These are phyloP conservation scores for Diutina scorzettiae DNA, from an alignment of 1,139 yeast genomes.

Conservation along the genomic window DNA sequence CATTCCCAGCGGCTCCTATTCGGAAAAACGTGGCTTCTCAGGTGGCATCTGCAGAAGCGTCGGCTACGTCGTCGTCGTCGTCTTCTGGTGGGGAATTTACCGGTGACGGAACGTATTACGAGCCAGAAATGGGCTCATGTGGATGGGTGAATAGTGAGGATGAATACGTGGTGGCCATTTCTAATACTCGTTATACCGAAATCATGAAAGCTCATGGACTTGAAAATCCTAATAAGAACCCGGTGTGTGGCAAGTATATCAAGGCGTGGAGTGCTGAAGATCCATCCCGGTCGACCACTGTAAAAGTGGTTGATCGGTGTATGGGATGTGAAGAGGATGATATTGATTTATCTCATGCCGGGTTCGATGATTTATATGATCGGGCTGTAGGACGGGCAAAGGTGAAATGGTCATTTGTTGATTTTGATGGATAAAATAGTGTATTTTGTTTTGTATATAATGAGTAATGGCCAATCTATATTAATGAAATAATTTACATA, in stretches of 20 bases:
- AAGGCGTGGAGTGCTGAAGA: constrained; percentile 20
- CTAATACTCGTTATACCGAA: not conserved
- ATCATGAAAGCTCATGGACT: not conserved
- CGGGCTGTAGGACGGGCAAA: constrained; percentile 32
- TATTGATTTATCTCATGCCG: constrained; percentile 43
- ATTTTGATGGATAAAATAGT: not conserved
- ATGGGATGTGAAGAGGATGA: constrained; percentile 35
- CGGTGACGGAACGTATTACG: constrained; percentile 64
- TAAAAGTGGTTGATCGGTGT: constrained; percentile 43
- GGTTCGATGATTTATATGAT: constrained; percentile 36
- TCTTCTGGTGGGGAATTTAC: constrained; percentile 24
- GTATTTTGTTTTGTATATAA: too few relatives aligned
- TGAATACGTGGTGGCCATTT: constrained; percentile 36
- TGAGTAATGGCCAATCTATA: too few relatives aligned
- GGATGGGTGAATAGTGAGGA: constrained; percentile 34
- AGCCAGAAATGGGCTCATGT: constrained; percentile 52
- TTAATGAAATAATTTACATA: too few relatives aligned
- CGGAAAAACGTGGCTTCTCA: too few relatives aligned
- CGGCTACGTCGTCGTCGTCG: constrained; percentile 10
- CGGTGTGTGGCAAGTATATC: constrained; percentile 39
- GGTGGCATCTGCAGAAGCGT: constrained; percentile 6
- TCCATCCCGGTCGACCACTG: constrained; percentile 35
- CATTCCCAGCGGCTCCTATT: too few relatives aligned
- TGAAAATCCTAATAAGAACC: constrained; percentile 41
- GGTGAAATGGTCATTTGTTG: constrained; percentile 27